A percentile compares a stretch with the other conserved stretches of the same genome.
These are phyloP conservation scores for Chara braunii DNA, from an alignment of 139 green algal species.

Conservation along the genomic window DNA sequence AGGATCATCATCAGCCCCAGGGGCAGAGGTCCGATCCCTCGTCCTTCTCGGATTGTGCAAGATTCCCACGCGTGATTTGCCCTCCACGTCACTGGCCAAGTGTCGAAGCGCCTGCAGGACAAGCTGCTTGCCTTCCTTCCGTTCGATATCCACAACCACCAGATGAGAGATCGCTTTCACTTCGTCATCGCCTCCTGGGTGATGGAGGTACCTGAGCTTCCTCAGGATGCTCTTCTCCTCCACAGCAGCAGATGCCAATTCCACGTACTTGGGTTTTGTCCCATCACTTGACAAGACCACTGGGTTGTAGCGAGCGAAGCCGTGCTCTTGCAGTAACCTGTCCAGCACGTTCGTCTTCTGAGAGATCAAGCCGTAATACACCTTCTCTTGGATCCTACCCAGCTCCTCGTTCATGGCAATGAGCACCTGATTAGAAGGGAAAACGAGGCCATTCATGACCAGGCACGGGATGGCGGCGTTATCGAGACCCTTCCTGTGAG, in stretches of 20 bases:
- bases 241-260: no score
- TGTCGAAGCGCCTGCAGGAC: slow-evolving; percentile 32
- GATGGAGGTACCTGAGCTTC: slow-evolving; percentile 50
- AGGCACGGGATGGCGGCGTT: slow-evolving; percentile 10
- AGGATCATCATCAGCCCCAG: not conserved
- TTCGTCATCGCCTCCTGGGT: slow-evolving; percentile 31
- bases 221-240: no score
- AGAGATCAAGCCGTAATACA: slow-evolving; percentile 49
- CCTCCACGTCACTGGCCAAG: not conserved
- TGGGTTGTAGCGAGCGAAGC: slow-evolving; percentile 48
- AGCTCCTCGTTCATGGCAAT: slow-evolving; percentile 38
- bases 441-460: slow-evolving; percentile 34
- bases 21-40: no score
- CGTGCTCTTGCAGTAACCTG: slow-evolving; percentile 47
- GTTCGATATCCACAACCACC: slow-evolving; percentile 52
- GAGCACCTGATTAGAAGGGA: slow-evolving; percentile 6
- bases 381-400: slow-evolving; percentile 47
- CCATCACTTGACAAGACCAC: no score
- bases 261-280: no score
- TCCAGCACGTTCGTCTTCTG: slow-evolving; percentile 42
- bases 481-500: not conserved
- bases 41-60: slow-evolving; percentile 45
- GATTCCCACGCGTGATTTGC: slow-evolving; percentile 26
- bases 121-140: slow-evolving; percentile 2
- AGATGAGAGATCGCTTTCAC: slow-evolving; percentile 60